phyloP scores from a whole-genome alignment of 768 basidiomycete genomes.

The Tricholomella constricta region DNA sequence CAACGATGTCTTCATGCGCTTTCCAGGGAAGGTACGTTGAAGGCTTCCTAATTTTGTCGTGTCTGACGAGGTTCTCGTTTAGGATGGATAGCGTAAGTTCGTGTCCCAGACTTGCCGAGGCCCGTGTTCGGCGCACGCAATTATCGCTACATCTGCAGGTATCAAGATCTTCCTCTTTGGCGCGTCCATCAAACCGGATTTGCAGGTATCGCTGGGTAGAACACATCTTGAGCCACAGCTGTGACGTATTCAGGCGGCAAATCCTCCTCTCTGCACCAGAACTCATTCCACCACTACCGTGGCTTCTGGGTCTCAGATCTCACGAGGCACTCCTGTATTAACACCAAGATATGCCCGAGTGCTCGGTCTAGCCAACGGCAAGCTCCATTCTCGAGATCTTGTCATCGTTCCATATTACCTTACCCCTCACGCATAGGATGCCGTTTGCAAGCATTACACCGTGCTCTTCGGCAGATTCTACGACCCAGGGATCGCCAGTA shows the following conservation, averaged over 20 bases:
- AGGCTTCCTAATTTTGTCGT: not conserved
- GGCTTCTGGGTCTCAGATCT: slow-evolving; percentile 91
- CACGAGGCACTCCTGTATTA: slow-evolving; percentile 74
- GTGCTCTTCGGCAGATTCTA: slow-evolving; percentile 91
- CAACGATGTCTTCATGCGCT: slow-evolving; percentile 85
- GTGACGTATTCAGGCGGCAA: slow-evolving; percentile 82
- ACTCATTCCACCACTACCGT: slow-evolving; percentile 83
- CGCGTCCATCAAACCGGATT: slow-evolving; percentile 23
- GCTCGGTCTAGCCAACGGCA: slow-evolving; percentile 85
- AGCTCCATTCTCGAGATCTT: slow-evolving; percentile 13
- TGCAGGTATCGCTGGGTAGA: too few relatives aligned
- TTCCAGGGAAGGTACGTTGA: slow-evolving; percentile 67
- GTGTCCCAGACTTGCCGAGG: slow-evolving; percentile 84
- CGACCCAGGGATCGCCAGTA: slow-evolving; percentile 83
- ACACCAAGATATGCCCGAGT: slow-evolving; percentile 78
- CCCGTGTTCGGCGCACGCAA: slow-evolving; percentile 85
- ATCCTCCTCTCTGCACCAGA: slow-evolving; percentile 83
- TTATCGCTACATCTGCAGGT: slow-evolving; percentile 67
- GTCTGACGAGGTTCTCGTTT: not conserved
- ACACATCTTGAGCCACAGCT: not conserved
- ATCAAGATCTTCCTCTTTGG: slow-evolving; percentile 87
- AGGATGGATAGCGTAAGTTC: slow-evolving; percentile 91
- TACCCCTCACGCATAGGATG: slow-evolving; percentile 51
- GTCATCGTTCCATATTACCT: not conserved
- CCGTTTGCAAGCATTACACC: slow-evolving; percentile 85